A percentile compares a stretch with the other conserved stretches of the same genome.
These are phyloP conservation scores for Trapa incisa DNA, from an alignment of 345 rosid genomes.

Conservation along the genomic window DNA sequence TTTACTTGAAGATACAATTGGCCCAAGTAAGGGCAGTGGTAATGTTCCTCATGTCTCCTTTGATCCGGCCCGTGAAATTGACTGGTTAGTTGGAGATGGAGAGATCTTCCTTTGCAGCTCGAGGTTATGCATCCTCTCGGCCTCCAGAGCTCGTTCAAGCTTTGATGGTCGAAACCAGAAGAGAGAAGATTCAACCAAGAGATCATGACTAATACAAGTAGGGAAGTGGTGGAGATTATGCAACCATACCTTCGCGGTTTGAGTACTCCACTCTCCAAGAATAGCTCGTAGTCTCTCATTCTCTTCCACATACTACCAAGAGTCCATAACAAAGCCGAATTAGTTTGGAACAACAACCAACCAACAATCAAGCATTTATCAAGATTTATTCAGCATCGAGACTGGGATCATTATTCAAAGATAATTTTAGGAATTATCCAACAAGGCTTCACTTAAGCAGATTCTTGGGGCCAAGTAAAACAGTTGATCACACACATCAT, in stretches of 20 bases:
- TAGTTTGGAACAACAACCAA: not conserved
- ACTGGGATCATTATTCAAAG: not conserved
- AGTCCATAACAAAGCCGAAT: not conserved
- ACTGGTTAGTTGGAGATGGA: constrained; percentile 14
- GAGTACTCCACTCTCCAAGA: constrained; percentile 79
- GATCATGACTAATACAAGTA: not conserved
- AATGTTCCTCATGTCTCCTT: constrained; percentile 15
- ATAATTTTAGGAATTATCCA: not conserved
- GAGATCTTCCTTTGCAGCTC: constrained; percentile 68
- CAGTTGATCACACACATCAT: not conserved
- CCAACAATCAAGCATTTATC: not conserved
- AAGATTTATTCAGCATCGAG: not conserved
- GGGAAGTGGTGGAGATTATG: not conserved
- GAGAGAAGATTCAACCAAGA: not conserved
- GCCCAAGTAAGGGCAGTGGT: not conserved
- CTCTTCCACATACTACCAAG: constrained; percentile 63
- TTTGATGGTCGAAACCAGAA: constrained; percentile 1
- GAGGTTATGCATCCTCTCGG: constrained; percentile 63
- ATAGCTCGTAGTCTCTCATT: constrained; percentile 88
- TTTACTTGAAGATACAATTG: not conserved
- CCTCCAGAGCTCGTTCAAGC: constrained; percentile 91
- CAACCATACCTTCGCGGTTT: constrained; percentile 71
- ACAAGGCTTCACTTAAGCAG: not conserved
- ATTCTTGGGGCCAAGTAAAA: not conserved
- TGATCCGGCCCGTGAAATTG: constrained; percentile 15